Evolutionary conservation across 306 rosid genomes (phyloP).

Genomic region (Rosa lucieae): DNA sequence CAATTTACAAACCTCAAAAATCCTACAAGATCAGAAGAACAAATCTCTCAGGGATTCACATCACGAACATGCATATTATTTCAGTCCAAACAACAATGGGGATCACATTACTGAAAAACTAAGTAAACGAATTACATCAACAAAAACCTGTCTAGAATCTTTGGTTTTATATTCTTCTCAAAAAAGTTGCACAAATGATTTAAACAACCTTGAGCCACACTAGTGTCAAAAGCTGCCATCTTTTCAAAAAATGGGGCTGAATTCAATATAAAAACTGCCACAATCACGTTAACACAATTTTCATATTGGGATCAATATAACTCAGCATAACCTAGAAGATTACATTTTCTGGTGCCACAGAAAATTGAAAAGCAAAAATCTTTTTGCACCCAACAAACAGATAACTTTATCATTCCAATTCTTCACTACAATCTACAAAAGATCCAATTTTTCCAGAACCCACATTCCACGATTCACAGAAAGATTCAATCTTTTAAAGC

Average conservation of each 20-base stretch:
- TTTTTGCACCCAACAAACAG: not conserved
- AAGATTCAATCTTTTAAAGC: not conserved
- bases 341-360: not conserved
- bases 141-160: not conserved
- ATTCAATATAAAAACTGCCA: not conserved
- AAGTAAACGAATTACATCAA: not conserved
- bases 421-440: not conserved
- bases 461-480: conserved; percentile 3
- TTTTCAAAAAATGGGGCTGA: not conserved
- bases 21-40: not conserved
- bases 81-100: not conserved
- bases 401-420: not conserved
- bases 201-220: not conserved
- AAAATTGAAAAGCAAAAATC: not conserved
- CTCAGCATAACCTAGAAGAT: not conserved
- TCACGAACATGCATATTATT: not conserved
- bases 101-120: not conserved
- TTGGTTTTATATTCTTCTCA: not conserved
- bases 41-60: not conserved
- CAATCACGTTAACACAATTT: not conserved
- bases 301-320: not conserved
- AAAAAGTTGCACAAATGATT: not conserved
- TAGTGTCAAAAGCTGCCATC: not conserved
- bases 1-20: not conserved
- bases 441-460: conserved; percentile 6